Conservation (phyloP, 2,329 filamentous ascomycete genomes). For the Hysterium pulicare region DNA sequence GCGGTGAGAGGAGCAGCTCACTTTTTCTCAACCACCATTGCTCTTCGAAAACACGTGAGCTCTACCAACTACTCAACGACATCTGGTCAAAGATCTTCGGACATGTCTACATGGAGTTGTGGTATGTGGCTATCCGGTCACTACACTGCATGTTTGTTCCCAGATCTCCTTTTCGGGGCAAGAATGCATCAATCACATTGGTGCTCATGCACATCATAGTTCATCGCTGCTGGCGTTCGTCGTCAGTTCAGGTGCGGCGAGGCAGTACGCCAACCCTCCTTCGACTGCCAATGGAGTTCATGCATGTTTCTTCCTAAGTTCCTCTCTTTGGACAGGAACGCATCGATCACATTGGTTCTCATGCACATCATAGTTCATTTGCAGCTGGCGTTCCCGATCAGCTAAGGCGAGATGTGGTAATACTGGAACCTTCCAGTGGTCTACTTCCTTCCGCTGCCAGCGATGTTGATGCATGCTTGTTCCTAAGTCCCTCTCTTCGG, state of each 20-base stretch:
- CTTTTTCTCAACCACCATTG: too few species aligned
- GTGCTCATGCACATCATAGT: constrained; percentile 44
- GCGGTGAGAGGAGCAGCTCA: too few species aligned
- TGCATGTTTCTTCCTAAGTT: too few species aligned
- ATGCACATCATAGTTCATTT: constrained; percentile 45
- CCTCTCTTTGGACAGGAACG: constrained; percentile 45
- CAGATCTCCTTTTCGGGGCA: constrained; percentile 43
- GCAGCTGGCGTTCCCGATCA: constrained; percentile 45
- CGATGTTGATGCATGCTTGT: too few species aligned
- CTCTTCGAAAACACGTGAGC: too few species aligned
- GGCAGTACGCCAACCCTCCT: constrained; percentile 45
- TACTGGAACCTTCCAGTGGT: too few species aligned
- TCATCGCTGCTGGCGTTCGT: constrained; percentile 41
- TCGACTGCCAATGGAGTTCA: constrained; percentile 47
- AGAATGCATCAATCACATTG: constrained; percentile 46
- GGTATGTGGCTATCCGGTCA: too few species aligned
- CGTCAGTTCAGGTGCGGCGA: constrained; percentile 52
- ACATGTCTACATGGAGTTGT: too few species aligned
- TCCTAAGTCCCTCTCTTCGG: constrained; percentile 44
- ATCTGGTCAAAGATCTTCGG: too few species aligned
- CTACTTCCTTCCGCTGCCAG: constrained; percentile 46
- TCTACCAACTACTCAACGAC: too few species aligned
- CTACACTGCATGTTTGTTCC: too few species aligned
- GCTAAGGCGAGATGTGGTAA: constrained; percentile 49
- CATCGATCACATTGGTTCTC: constrained; percentile 43